Evolutionary conservation across 805 yeast genomes (phyloP), one percentile per base, ranked within the genome.

Genomic region (Schwanniomyces yamadae): DNA sequence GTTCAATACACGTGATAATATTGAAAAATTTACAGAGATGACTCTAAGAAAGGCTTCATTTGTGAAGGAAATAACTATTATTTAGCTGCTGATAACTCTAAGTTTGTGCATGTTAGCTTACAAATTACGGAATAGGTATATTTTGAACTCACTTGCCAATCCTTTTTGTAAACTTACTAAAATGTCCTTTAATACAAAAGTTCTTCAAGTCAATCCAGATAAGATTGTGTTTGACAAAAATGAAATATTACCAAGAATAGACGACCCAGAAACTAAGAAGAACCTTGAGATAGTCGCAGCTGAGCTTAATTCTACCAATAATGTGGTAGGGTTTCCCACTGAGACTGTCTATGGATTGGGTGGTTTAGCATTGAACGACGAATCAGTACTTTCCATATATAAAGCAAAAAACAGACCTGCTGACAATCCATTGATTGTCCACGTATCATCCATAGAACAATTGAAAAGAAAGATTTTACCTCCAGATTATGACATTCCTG

Each of bases 291-390:
- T 59, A 13, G 97, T 96, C 5, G 80, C 88, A 0, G 48, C 63
- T 2, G 60, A 80, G 4, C 58, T 89, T 4, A 57, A 64, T 12
- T 57, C 59, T 2, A 64, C 82, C 0, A 55, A 71, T 24, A 66
- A 78, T 18, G 88, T 82, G 0, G 89, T 93, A 10, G 98, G 91
- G 0, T 90, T 93, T 50, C 99, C 99, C 2, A 87, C 99, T 0
- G 99, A 93, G 55, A 93, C 99, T 0, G 99, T 93, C 0, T 93
- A 93, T 57, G 99, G 99, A 0, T 70, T 93, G 1, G 99, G 96
- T 0, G 99, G 93, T 1, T 82, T 90, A 3, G 85, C 95, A 0
- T 64, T 86, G 33, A 72, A 69, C 36, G 88, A 88, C 35, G 78
- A 75, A 4, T 75, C 95, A 0, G 96, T 90, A 2, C 56, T 61